These are phyloP conservation scores for Hypoxylon sp. DNA, from an alignment of 2,329 filamentous ascomycete species.

Conservation along the genomic window DNA sequence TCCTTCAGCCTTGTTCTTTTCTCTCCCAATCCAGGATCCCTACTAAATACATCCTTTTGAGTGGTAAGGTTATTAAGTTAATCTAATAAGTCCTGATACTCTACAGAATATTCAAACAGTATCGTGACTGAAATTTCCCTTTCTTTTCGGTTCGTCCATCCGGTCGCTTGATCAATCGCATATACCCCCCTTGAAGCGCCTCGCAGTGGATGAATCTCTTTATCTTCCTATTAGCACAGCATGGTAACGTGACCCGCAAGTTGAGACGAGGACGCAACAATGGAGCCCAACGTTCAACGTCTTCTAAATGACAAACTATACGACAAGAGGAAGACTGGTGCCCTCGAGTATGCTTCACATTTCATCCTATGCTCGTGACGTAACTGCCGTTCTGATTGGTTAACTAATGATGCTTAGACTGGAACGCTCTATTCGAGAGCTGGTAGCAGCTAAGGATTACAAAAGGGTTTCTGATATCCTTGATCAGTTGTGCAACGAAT, in stretches of 20 bases:
- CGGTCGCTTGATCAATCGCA: conserved; percentile 8
- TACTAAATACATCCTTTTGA: conserved; percentile 9
- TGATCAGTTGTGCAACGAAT: conserved; percentile 96
- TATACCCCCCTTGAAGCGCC: neutral
- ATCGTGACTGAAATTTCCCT: conserved; percentile 18
- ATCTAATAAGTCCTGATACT: conserved; percentile 1
- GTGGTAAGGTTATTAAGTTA: conserved; percentile 19
- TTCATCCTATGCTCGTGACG: neutral
- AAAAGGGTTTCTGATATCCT: conserved; percentile 88
- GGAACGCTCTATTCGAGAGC: conserved; percentile 90
- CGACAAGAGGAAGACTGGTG: conserved; percentile 96
- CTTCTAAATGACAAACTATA: conserved; percentile 98
- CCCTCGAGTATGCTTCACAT: conserved; percentile 82
- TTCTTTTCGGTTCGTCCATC: conserved; percentile 10
- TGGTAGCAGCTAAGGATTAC: conserved; percentile 82
- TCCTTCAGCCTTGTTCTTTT: conserved; percentile 34
- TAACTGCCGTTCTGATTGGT: conserved; percentile 23
- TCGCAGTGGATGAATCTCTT: conserved; percentile 8
- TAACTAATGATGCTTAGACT: conserved; percentile 70
- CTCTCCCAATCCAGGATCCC: neutral
- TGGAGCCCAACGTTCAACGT: conserved; percentile 92
- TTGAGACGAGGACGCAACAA: conserved; percentile 58
- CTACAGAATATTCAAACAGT: conserved; percentile 8
- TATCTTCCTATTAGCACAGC: conserved; percentile 14
- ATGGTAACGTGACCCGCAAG: conserved; percentile 37